phyloP scores from a whole-genome alignment of 352 stramenopile genomes.

The Pelagophyceae sp. region DNA sequence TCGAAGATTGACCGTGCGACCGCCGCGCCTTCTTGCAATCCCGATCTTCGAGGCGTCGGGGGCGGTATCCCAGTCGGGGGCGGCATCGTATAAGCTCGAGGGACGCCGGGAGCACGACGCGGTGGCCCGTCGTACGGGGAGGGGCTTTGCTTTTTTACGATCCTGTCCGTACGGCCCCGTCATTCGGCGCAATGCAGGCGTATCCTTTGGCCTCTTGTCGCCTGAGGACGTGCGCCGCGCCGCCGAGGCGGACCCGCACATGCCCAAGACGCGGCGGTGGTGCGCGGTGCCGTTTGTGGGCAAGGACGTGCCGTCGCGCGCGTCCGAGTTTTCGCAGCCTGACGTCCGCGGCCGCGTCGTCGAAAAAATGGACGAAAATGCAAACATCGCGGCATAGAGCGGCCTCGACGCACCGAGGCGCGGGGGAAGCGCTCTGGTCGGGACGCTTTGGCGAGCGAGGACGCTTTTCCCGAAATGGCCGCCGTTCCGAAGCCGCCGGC shows the following conservation, averaged over 20 bases:
- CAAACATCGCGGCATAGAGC: constrained; percentile 60
- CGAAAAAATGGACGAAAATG: no score
- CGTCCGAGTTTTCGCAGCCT: constrained; percentile 97
- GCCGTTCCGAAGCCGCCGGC: no score
- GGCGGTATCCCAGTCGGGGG: no score
- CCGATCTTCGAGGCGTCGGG: no score
- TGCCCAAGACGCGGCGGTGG: constrained; percentile 83
- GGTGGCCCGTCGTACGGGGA: constrained; percentile 33
- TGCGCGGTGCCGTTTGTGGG: constrained; percentile 97
- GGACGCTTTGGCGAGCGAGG: not conserved
- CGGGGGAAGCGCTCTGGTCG: not conserved
- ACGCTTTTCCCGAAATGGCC: not conserved
- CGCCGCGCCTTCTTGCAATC: no score
- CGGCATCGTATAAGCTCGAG: no score
- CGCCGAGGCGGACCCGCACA: constrained; percentile 66
- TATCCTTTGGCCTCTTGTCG: not conserved
- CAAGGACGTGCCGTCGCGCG: constrained; percentile 96
- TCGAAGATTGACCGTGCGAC: constrained; percentile 98
- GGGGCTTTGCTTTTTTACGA: constrained; percentile 4
- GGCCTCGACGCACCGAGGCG: not conserved
- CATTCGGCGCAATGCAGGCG: no score
- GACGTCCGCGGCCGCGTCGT: no score
- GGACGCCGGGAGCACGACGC: no score
- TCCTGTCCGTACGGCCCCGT: no score
- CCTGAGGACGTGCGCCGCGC: not conserved